Base-by-base conservation (phyloP, 768 basidiomycete species). In the Suillus discolor region DNA sequence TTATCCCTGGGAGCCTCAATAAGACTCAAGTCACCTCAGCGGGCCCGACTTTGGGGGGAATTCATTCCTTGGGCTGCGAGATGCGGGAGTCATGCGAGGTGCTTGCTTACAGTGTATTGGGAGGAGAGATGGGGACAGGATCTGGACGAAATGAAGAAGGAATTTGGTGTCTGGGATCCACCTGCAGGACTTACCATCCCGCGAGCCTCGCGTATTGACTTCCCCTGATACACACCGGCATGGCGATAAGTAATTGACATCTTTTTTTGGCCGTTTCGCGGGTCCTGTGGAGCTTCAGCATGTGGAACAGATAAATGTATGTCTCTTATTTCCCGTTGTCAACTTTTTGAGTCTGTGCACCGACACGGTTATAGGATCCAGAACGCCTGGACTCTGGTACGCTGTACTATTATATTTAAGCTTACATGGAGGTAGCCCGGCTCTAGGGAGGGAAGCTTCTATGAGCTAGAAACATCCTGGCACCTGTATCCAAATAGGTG, bases 31-130 rank as follows among this genome's bases (percentile, higher is more conserved):
- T 12, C 66, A 2, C 76, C 78, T 47, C 85, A 91, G 61, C 80
- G 89, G 25, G 74, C 79, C 25, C 76, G 84, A 36, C 82, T 96
- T 49, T 88, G 91, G 75, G 79, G 82, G 13, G 94, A 97, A 74
- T 97, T 92, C 75, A 87, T 96, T 11, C 92, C 94, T 1, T 99
- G 97, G 97, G 96, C 96, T 15, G 76, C 97, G 66, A 87, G 87
- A 69, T 94, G 91, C 65, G 97, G 96, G 1, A 84, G 88, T 34
- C 85, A 81, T 67, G 87, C 91, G 1, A 83, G 81, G 71, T 91
- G 89, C 72, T 76, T 99, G 66, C 91, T 98, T 62, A 91, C 91
- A 1, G 90, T 99, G 1, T 96, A 96, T 72, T 99, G 97, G 97
- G 97, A 99, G 78, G 84, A 94, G 77, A 81, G 96, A 62, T 99